Evolutionary conservation across 2,329 filamentous ascomycete genomes (phyloP), one percentile per base, ranked within the genome.

Genomic region (Apiospora saccharicola): DNA sequence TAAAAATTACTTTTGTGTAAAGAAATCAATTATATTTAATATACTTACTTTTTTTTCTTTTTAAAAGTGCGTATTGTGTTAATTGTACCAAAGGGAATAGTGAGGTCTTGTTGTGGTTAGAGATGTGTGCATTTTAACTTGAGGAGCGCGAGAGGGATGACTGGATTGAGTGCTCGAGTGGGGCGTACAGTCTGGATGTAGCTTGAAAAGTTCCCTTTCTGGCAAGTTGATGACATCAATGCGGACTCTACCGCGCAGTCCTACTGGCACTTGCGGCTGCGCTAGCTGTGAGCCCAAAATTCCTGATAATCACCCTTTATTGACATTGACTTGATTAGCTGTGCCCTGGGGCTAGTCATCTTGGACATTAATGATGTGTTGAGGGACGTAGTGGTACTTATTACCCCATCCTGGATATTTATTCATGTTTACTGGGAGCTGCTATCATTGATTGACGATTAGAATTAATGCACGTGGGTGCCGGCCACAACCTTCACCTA

Each of bases 171-270:
- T 41, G 37, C 37, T 24, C n/a, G n/a, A 19, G 57, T 64, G 57
- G 57, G 53, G 57, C 4, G 34, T 41, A 64, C 34, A 64, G 57
- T 14, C 30, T 64, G 22, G 53, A 61, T 61, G 57, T 37, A 41
- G 10, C 53, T 57, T 16, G 26, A 7, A 16, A 13, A 34, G 30
- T 64, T 64, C 34, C 57, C 34, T 22, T 14, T 41, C 34, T 12
- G 57, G 57, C 34, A 64, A 64, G 8, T 12, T 4, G 34, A 64
- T 64, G 57, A 64, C 57, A 64, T 64, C 57, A 64, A 41, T 16
- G 34, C 57, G 53, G 30, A 61, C 14, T 61, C 53, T 37, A 37
- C 53, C 53, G 53, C 53, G 22, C 4, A 30, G 30, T 26, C 16
- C n/a, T 26, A 10, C 24, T 53, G 49, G 49, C 51, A 30, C 51